Evolutionary conservation across 352 stramenopile genomes (phyloP).

Genomic region (Phytophthora pinifolia): DNA sequence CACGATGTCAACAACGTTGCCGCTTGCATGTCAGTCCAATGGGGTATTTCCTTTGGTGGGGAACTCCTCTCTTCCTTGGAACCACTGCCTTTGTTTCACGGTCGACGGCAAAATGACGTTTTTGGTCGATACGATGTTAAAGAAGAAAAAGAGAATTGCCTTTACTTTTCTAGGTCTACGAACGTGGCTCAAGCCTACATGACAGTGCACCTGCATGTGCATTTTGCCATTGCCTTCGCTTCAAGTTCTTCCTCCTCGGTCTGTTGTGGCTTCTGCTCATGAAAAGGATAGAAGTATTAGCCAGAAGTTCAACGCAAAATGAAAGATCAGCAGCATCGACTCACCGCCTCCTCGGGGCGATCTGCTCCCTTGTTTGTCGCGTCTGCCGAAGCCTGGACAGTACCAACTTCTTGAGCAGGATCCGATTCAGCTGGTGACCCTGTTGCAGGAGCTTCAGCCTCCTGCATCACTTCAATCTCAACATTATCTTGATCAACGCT

Average conservation of each 20-base stretch:
- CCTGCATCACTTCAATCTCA: slow-evolving; percentile 18
- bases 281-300: background rate
- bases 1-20: too few species aligned
- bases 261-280: slow-evolving; percentile 6
- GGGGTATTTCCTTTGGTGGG: too few species aligned
- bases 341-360: slow-evolving; percentile 12
- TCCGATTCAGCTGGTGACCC: slow-evolving; percentile 5
- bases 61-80: too few species aligned
- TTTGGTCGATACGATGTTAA: too few species aligned
- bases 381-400: slow-evolving; percentile 10
- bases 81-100: too few species aligned
- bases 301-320: background rate
- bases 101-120: too few species aligned
- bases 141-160: slow-evolving; percentile 4
- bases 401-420: slow-evolving; percentile 9
- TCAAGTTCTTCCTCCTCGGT: slow-evolving; percentile 47
- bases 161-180: slow-evolving; percentile 4
- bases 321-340: background rate
- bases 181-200: slow-evolving; percentile 43
- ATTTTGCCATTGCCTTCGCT: slow-evolving; percentile 65
- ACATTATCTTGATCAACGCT: slow-evolving; percentile 12
- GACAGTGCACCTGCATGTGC: slow-evolving; percentile 58
- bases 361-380: slow-evolving; percentile 17
- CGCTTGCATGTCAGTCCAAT: too few species aligned
- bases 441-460: background rate